Evolutionary conservation across 2,329 filamentous ascomycete genomes (phyloP), one percentile per base, ranked within the genome.

Genomic region (Ramularia endophylla): DNA sequence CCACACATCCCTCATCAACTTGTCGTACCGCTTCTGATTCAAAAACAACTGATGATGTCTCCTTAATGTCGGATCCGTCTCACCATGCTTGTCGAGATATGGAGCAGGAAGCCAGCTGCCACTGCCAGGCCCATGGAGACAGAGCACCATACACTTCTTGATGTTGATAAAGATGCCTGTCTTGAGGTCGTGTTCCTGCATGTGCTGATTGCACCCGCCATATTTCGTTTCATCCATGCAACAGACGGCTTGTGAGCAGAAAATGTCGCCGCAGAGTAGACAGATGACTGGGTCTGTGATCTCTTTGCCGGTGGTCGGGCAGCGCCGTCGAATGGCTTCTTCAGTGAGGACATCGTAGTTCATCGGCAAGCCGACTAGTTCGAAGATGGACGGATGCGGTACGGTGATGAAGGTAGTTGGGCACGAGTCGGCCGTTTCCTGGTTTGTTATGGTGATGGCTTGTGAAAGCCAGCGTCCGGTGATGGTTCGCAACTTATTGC

Each of bases 101-200:
- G 92, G 92, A 3, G 92, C 90, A 30, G 83, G 77, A 50, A 83
- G 82, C 70, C 85, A 98, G 18, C 85, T 88, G 28, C 92, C 92
- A 34, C 85, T 85, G 74, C 72, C 45, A 9, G 83, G 80, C n/a
- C 54, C 53, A 66, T 95, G 88, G 41, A 94, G 71, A 64, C 94
- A 94, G 46, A 94, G 79, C 29, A 94, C 81, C 53, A 84, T 87
- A 68, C 94, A 97, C 69, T 97, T 97, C 53, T 92, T 85, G 54
- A 98, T 90, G 63, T 94, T 95, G 64, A 98, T 83, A 69, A 94
- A 97, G 25, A 95, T 71, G n/a, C 92, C 92, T 35, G 94, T 81
- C 54, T 87, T 88, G 48, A 81, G 79, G 59, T 92, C 88, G 64
- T 90, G 97, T 85, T 81, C 88, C 50, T 76, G 69, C 71, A 95